phyloP scores from a whole-genome alignment of 768 basidiomycete species.

The Mycena vitilis region DNA sequence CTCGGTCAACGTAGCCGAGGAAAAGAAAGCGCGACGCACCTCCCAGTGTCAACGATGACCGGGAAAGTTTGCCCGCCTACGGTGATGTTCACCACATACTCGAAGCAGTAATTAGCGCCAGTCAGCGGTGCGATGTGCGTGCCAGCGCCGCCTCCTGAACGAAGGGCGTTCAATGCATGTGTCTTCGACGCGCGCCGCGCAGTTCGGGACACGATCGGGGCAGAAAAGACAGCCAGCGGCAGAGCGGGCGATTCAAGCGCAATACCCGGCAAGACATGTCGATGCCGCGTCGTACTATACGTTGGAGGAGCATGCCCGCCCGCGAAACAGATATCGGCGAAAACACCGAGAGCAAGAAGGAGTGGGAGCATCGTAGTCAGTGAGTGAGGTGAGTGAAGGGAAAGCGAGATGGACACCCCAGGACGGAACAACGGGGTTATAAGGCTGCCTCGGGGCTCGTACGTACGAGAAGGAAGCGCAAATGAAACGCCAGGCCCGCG shows the following conservation, averaged over 20 bases:
- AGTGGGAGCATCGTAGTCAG: constrained; percentile 1
- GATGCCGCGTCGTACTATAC: constrained; percentile 3
- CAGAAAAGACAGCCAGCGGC: constrained; percentile 8
- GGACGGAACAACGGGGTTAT: not conserved
- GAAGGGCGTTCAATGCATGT: constrained; percentile 17
- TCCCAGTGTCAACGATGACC: constrained; percentile 36
- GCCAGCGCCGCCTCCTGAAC: not conserved
- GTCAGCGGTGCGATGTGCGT: constrained; percentile 7
- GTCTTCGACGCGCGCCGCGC: constrained; percentile 10
- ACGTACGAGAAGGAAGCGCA: constrained; percentile 8
- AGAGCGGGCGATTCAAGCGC: constrained; percentile 1
- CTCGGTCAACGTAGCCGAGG: not conserved
- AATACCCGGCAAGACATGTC: not conserved
- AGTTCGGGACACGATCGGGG: constrained; percentile 17
- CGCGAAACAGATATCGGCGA: not conserved
- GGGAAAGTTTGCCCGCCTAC: constrained; percentile 31
- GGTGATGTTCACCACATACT: constrained; percentile 28
- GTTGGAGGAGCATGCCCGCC: not conserved
- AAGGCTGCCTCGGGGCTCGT: not conserved
- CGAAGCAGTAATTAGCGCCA: constrained; percentile 30
- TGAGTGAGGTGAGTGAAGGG: not conserved
- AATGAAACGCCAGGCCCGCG: not conserved
- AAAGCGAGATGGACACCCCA: not conserved
- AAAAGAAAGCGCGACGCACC: not conserved
- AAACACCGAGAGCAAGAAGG: not conserved